phyloP scores from a whole-genome alignment of 805 yeast genomes.

The Metschnikowia arizonensis region DNA sequence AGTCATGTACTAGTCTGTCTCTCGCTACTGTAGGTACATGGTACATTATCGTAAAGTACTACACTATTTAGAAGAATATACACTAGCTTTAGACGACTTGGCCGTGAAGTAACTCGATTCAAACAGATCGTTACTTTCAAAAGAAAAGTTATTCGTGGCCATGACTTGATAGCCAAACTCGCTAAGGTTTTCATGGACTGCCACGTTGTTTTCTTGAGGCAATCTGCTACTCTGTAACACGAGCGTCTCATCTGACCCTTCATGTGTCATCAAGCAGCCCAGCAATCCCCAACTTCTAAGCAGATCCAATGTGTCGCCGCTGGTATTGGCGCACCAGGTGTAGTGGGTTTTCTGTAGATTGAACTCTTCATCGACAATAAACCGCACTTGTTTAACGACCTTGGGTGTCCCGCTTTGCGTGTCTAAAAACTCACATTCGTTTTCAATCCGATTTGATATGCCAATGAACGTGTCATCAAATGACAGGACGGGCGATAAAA shows the following conservation, averaged over 20 bases:
- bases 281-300: not conserved
- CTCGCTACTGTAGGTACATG: no score
- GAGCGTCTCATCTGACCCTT: conserved; percentile 1
- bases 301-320: not conserved
- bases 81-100: not conserved
- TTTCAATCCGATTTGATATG: not conserved
- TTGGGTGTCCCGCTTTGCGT: not conserved
- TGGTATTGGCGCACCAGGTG: not conserved
- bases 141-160: not conserved
- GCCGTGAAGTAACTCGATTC: conserved; percentile 4
- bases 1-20: no score
- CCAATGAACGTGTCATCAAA: not conserved
- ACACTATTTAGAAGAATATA: no score
- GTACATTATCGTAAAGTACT: no score
- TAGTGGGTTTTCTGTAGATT: not conserved
- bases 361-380: conserved; percentile 5
- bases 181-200: conserved; percentile 2
- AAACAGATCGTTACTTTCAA: conserved; percentile 2
- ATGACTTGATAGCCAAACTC: conserved; percentile 12
- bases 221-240: not conserved
- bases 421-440: conserved; percentile 2
- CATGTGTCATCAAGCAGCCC: conserved; percentile 4
- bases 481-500: conserved; percentile 5
- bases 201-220: not conserved
- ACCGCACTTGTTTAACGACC: conserved; percentile 2